Conservation (phyloP, 805 yeast genomes). For the Wickerhamomyces queroliae region DNA sequence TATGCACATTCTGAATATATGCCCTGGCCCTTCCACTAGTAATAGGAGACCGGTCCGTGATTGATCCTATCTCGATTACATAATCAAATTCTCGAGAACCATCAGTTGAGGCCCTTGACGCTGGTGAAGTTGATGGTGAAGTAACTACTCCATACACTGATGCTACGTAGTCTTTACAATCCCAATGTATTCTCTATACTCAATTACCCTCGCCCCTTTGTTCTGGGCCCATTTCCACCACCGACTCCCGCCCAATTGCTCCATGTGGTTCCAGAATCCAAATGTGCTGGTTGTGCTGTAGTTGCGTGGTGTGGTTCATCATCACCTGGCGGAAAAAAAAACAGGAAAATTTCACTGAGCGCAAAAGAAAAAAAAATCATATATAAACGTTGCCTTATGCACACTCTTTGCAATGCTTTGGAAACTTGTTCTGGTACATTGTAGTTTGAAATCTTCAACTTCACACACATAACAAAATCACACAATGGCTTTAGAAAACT, state of each 20-base stretch:
- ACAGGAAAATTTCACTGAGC: not conserved
- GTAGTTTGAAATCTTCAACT: not conserved
- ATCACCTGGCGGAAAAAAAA: not conserved
- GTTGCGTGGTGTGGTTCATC: constrained; percentile 1
- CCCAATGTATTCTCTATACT: not conserved
- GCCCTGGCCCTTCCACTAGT: no score
- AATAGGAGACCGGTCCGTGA: no score
- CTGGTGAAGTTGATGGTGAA: no score
- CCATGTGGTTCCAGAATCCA: no score
- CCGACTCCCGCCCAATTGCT: not conserved
- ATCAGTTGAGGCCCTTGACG: no score
- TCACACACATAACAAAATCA: not conserved
- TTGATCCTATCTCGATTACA: no score
- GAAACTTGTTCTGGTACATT: not conserved
- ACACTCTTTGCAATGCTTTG: not conserved
- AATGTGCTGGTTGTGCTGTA: not conserved
- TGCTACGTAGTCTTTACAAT: not conserved
- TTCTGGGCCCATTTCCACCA: not conserved
- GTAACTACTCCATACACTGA: no score
- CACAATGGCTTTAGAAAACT: constrained; percentile 14
- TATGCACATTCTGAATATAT: no score
- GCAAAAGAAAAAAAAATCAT: not conserved
- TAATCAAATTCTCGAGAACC: no score
- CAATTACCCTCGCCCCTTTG: not conserved
- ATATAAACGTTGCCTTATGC: not conserved